Percentiles rank a stretch among this genome's conserved stretches.
These are phyloP conservation scores for Aspergillus sp. DNA, from an alignment of 2,329 filamentous ascomycete genomes.

Conservation along the genomic window DNA sequence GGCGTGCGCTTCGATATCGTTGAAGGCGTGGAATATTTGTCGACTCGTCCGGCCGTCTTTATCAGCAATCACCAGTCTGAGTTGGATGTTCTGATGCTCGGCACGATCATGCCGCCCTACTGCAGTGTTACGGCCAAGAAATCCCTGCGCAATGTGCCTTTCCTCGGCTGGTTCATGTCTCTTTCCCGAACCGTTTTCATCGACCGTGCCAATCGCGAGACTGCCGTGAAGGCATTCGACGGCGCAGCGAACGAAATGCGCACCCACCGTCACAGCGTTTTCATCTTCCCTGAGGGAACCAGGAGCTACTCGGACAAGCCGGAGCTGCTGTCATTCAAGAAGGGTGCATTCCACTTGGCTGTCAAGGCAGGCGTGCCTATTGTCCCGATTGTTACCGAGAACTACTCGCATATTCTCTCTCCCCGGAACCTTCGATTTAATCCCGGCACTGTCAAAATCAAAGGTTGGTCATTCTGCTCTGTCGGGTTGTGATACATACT, in stretches of 20 bases:
- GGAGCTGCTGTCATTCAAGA: constrained; percentile 90
- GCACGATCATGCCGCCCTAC: constrained; percentile 83
- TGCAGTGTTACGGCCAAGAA: constrained; percentile 93
- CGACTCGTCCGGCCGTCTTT: constrained; percentile 79
- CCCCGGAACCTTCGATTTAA: constrained; percentile 65
- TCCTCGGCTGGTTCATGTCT: constrained; percentile 93
- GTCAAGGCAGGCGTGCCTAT: constrained; percentile 92
- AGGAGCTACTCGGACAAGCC: constrained; percentile 83
- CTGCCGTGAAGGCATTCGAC: constrained; percentile 81
- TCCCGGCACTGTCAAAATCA: constrained; percentile 69
- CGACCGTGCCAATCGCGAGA: constrained; percentile 80
- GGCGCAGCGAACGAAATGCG: constrained; percentile 79
- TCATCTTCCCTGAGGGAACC: constrained; percentile 73
- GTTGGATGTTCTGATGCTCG: constrained; percentile 90
- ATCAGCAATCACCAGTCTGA: constrained; percentile 96
- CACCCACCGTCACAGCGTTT: constrained; percentile 60
- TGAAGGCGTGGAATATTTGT: constrained; percentile 64
- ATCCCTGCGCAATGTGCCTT: constrained; percentile 72
- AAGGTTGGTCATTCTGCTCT: constrained; percentile 52
- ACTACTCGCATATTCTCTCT: constrained; percentile 73
- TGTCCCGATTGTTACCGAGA: constrained; percentile 78
- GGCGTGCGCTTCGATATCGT: constrained; percentile 74
- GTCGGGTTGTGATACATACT: background rate
- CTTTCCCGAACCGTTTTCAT: constrained; percentile 92
- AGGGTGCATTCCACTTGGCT: constrained; percentile 95